These are phyloP conservation scores for Dipodascus albidus DNA, from an alignment of 805 yeast genomes.

Conservation along the genomic window DNA sequence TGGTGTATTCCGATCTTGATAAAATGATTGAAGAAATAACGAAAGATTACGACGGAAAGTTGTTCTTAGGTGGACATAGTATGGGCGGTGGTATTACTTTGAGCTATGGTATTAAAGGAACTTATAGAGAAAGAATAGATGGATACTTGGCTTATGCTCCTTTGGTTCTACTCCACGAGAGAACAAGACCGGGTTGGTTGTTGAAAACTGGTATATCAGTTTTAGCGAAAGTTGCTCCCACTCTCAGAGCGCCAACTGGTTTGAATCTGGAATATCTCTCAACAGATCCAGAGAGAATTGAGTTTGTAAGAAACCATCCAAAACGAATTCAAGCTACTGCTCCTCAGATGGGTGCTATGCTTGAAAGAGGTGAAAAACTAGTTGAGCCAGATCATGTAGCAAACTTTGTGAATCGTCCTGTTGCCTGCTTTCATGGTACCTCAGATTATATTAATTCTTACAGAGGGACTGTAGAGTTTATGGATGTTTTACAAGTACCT, in stretches of 20 bases:
- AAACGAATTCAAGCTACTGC: slow-evolving; percentile 21
- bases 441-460: slow-evolving; percentile 14
- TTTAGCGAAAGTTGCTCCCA: slow-evolving; percentile 20
- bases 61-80: slow-evolving; percentile 27
- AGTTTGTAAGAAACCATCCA: slow-evolving; percentile 19
- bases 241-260: slow-evolving; percentile 14
- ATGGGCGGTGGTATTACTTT: slow-evolving; percentile 30
- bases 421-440: slow-evolving; percentile 24
- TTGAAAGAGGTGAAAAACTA: slow-evolving; percentile 25
- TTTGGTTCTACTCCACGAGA: slow-evolving; percentile 16
- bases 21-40: slow-evolving; percentile 15
- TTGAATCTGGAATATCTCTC: slow-evolving; percentile 18
- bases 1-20: slow-evolving; percentile 25
- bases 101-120: slow-evolving; percentile 27
- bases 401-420: slow-evolving; percentile 24
- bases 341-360: slow-evolving; percentile 23
- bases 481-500: slow-evolving; percentile 10
- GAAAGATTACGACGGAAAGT: slow-evolving; percentile 15
- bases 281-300: slow-evolving; percentile 18
- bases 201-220: slow-evolving; percentile 18
- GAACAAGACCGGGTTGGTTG: slow-evolving; percentile 17
- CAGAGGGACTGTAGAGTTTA: slow-evolving; percentile 15
- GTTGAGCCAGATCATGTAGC: slow-evolving; percentile 19
- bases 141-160: slow-evolving; percentile 27
- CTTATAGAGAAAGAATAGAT: slow-evolving; percentile 20